Evolutionary conservation across 805 yeast species (phyloP).

Genomic region (Hanseniaspora singularis): DNA sequence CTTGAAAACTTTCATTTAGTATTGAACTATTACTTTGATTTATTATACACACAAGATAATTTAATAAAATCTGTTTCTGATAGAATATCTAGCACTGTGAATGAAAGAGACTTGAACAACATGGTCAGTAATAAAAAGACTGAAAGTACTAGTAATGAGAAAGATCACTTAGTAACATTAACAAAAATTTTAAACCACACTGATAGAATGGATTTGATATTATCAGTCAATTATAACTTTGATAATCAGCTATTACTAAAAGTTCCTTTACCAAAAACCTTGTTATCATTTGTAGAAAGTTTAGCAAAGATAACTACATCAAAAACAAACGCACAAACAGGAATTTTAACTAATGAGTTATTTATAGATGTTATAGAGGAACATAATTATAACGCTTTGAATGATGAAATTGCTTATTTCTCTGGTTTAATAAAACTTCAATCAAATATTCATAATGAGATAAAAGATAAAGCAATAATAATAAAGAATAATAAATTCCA

Average conservation of each 20-base stretch:
- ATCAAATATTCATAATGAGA: slow-evolving; percentile 1
- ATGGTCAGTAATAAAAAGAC: slow-evolving; percentile 1
- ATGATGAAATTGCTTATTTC: not conserved
- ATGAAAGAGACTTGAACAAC: slow-evolving; percentile 11
- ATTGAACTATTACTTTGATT: slow-evolving; percentile 11
- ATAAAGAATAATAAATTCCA: slow-evolving; percentile 11
- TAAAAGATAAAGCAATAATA: not conserved
- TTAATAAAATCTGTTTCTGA: slow-evolving; percentile 7
- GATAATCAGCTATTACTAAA: slow-evolving; percentile 2
- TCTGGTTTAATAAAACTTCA: slow-evolving; percentile 2
- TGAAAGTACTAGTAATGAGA: not conserved
- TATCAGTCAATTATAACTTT: not conserved
- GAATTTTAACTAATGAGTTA: slow-evolving; percentile 6
- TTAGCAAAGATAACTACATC: slow-evolving; percentile 6
- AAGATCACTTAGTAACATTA: slow-evolving; percentile 6
- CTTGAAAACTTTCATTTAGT: slow-evolving; percentile 2
- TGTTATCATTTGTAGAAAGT: slow-evolving; percentile 5
- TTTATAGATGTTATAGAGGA: slow-evolving; percentile 12
- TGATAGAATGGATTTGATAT: slow-evolving; percentile 10
- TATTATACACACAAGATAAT: slow-evolving; percentile 12
- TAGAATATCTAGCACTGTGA: slow-evolving; percentile 8
- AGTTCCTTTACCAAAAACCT: slow-evolving; percentile 7
- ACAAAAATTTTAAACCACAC: slow-evolving; percentile 10
- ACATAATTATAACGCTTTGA: not conserved
- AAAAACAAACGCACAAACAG: slow-evolving; percentile 5